Evolutionary conservation across 1,284 basidiomycete genomes (phyloP).

Genomic region (Retiboletus fuscus): DNA sequence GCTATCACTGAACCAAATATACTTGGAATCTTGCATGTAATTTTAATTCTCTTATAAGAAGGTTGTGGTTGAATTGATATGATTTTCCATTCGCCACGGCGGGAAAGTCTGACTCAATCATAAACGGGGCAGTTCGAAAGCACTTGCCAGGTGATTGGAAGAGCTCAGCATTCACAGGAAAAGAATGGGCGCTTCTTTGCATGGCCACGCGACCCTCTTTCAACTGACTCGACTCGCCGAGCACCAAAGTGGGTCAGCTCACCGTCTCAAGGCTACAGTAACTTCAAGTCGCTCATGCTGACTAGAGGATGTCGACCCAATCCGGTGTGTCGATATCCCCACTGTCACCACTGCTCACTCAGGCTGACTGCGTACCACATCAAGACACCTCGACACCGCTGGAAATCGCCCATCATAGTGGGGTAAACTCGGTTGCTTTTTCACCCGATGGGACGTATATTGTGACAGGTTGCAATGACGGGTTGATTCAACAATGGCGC

Average conservation of each 20-base stretch:
- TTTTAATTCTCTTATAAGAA: too few relatives aligned
- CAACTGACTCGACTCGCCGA: constrained; percentile 1
- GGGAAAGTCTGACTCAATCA: not conserved
- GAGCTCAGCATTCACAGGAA: not conserved
- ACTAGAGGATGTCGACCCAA: constrained; percentile 17
- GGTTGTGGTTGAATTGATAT: too few relatives aligned
- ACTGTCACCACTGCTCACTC: not conserved
- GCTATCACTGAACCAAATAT: too few relatives aligned
- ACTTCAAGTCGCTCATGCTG: not conserved
- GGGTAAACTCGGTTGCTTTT: constrained; percentile 33
- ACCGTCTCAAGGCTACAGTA: not conserved
- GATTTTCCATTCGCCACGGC: too few relatives aligned
- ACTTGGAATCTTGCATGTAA: too few relatives aligned
- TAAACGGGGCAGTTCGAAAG: too few relatives aligned
- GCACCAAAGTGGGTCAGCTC: not conserved
- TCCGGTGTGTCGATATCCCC: constrained; percentile 15
- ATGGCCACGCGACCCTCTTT: not conserved
- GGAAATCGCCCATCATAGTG: constrained; percentile 23
- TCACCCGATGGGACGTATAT: constrained; percentile 34
- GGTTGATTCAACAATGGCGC: constrained; percentile 34
- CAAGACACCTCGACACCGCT: constrained; percentile 22
- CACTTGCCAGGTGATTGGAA: too few relatives aligned
- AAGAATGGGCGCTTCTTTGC: not conserved
- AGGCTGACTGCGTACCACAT: not conserved
- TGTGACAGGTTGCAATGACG: constrained; percentile 32